These are phyloP conservation scores for Hypholoma sublateritium DNA, from an alignment of 768 basidiomycete species.

Conservation along the genomic window DNA sequence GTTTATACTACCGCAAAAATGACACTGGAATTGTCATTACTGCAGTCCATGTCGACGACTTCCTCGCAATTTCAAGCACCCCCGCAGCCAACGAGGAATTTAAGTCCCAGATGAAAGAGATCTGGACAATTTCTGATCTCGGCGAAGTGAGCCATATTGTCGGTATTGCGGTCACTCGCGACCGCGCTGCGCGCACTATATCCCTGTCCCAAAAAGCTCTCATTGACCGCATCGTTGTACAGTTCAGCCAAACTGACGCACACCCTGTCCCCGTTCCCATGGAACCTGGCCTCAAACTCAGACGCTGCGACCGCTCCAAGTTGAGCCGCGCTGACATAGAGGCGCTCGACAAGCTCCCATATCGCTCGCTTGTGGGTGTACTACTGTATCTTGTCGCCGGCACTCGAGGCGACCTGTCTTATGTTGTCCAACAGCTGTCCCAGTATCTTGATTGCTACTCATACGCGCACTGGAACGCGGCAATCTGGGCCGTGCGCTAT, in stretches of 20 bases:
- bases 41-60: no score
- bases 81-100: conserved; percentile 13
- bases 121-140: conserved; percentile 26
- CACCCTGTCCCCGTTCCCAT: conserved; percentile 12
- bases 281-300: conserved; percentile 17
- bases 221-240: conserved; percentile 17
- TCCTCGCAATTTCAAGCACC: conserved; percentile 19
- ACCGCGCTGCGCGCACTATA: conserved; percentile 11
- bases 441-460: no score
- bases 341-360: conserved; percentile 20
- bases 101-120: conserved; percentile 23
- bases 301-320: conserved; percentile 1
- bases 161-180: conserved; percentile 28
- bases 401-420: background rate
- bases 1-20: conserved; percentile 24
- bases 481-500: no score
- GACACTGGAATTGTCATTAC: conserved; percentile 14
- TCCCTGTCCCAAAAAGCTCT: conserved; percentile 15
- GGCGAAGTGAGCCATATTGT: conserved; percentile 20
- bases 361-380: conserved; percentile 15
- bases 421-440: no score
- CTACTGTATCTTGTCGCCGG: conserved; percentile 1
- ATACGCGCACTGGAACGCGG: no score
- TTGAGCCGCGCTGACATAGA: background rate
- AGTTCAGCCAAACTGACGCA: conserved; percentile 18